These are phyloP conservation scores for Piedraia hortae DNA, from an alignment of 2,329 filamentous ascomycete species.

Conservation along the genomic window DNA sequence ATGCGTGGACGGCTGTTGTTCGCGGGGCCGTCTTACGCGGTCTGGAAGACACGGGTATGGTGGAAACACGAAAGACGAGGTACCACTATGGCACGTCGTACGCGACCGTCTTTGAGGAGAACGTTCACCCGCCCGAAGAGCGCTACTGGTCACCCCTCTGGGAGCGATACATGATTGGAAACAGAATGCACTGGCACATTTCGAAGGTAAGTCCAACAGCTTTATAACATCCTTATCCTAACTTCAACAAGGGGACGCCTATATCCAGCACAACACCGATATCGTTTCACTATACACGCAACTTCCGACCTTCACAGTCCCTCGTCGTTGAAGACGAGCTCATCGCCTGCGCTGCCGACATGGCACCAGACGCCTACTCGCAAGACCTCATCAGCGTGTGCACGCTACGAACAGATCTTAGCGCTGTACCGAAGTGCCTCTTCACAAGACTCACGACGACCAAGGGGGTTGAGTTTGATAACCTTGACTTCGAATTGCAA, in stretches of 20 bases:
- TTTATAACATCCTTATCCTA: slow-evolving; percentile 1
- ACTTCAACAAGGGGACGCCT: slow-evolving; percentile 30
- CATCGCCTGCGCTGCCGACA: slow-evolving; percentile 45
- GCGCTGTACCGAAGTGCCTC: slow-evolving; percentile 42
- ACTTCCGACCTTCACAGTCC: slow-evolving; percentile 53
- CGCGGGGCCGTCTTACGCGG: slow-evolving; percentile 49
- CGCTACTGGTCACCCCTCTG: slow-evolving; percentile 55
- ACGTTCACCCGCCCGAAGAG: slow-evolving; percentile 43
- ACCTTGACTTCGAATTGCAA: slow-evolving; percentile 55
- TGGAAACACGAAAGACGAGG: slow-evolving; percentile 43
- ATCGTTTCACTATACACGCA: slow-evolving; percentile 63
- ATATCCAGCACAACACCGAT: slow-evolving; percentile 48
- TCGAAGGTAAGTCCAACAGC: slow-evolving; percentile 29
- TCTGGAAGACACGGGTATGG: slow-evolving; percentile 44
- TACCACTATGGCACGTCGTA: slow-evolving; percentile 62
- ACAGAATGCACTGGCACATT: slow-evolving; percentile 70
- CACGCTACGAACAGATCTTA: slow-evolving; percentile 54
- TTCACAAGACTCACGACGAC: slow-evolving; percentile 57
- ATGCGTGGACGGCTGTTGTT: slow-evolving; percentile 60
- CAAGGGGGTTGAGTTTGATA: slow-evolving; percentile 54
- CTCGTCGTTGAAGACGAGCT: slow-evolving; percentile 55
- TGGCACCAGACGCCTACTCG: slow-evolving; percentile 26
- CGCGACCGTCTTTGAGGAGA: slow-evolving; percentile 46
- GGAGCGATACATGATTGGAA: slow-evolving; percentile 61
- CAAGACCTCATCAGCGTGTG: slow-evolving; percentile 36